phyloP scores from a whole-genome alignment of 805 yeast genomes.

The Zygosaccharomyces kombuchaensis region DNA sequence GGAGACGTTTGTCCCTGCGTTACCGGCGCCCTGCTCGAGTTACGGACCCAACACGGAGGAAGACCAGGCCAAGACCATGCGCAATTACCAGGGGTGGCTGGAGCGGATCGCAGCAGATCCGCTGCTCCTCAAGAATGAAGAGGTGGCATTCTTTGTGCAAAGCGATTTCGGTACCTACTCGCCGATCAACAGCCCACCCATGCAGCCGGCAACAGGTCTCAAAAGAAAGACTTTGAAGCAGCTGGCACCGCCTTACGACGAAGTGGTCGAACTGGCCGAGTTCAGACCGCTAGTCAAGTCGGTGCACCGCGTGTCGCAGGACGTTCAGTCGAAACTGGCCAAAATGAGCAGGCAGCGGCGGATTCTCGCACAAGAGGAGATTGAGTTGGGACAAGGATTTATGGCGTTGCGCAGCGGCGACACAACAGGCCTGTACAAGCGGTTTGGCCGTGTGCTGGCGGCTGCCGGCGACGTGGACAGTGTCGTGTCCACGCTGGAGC shows the following conservation, averaged over 20 bases:
- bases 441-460: conserved; percentile 62
- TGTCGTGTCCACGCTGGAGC: conserved; percentile 63
- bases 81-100: conserved; percentile 80
- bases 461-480: conserved; percentile 74
- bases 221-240: conserved; percentile 89
- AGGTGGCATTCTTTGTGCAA: conserved; percentile 77
- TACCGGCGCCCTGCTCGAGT: conserved; percentile 70
- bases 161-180: conserved; percentile 57
- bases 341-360: conserved; percentile 45
- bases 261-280: conserved; percentile 69
- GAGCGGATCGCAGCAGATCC: conserved; percentile 69
- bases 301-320: conserved; percentile 55
- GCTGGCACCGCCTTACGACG: conserved; percentile 87
- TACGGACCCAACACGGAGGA: conserved; percentile 85
- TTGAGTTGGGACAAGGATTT: conserved; percentile 42
- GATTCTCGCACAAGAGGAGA: conserved; percentile 52
- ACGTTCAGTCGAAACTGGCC: conserved; percentile 53
- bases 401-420: conserved; percentile 26
- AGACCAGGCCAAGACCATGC: conserved; percentile 53
- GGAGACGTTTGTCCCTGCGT: conserved; percentile 88
- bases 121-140: conserved; percentile 80
- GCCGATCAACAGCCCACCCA: conserved; percentile 49
- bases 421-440: conserved; percentile 59
- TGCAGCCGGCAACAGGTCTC: conserved; percentile 73
- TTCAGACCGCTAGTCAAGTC: conserved; percentile 85